Percentiles rank a stretch among this genome's conserved stretches.
Conservation (phyloP, 129 eudicot species). For the Cynara cardunculus region DNA sequence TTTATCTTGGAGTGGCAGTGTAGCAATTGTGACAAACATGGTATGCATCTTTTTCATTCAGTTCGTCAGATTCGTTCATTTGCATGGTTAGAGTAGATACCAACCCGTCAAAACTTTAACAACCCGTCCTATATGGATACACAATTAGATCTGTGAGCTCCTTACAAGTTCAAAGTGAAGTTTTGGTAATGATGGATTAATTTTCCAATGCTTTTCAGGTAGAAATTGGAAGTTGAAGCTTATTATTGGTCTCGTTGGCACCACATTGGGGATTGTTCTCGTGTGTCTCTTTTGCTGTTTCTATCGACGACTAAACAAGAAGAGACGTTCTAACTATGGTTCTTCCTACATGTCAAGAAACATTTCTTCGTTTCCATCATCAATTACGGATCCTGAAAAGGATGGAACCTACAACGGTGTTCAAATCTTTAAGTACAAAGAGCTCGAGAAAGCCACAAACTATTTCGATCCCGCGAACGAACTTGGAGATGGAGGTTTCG, state of each 20-base stretch:
- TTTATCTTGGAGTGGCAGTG: constrained; percentile 65
- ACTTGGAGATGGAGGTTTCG: constrained; percentile 87
- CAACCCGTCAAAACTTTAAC: too few relatives aligned
- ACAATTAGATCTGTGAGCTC: too few relatives aligned
- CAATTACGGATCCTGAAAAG: constrained; percentile 46
- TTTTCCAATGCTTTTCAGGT: constrained; percentile 27
- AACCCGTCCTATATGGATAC: too few relatives aligned
- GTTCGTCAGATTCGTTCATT: neutral
- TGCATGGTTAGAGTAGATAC: neutral
- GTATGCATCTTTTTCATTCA: constrained; percentile 31
- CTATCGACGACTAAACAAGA: constrained; percentile 24
- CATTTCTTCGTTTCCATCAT: constrained; percentile 35
- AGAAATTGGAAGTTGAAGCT: neutral
- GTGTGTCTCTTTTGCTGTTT: constrained; percentile 11
- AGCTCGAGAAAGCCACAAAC: constrained; percentile 66
- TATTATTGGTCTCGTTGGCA: constrained; percentile 22
- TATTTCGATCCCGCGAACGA: constrained; percentile 44
- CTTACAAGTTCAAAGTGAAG: too few relatives aligned
- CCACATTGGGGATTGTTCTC: neutral
- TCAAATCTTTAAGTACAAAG: constrained; percentile 50
- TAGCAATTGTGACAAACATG: constrained; percentile 36
- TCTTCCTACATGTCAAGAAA: constrained; percentile 30
- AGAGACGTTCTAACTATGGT: constrained; percentile 19
- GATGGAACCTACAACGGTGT: constrained; percentile 48
- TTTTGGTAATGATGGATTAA: neutral